Percentiles rank a stretch among this genome's conserved stretches.
Evolutionary conservation across 2,329 filamentous ascomycete genomes (phyloP).

Genomic region (Lecanicillium sp.): DNA sequence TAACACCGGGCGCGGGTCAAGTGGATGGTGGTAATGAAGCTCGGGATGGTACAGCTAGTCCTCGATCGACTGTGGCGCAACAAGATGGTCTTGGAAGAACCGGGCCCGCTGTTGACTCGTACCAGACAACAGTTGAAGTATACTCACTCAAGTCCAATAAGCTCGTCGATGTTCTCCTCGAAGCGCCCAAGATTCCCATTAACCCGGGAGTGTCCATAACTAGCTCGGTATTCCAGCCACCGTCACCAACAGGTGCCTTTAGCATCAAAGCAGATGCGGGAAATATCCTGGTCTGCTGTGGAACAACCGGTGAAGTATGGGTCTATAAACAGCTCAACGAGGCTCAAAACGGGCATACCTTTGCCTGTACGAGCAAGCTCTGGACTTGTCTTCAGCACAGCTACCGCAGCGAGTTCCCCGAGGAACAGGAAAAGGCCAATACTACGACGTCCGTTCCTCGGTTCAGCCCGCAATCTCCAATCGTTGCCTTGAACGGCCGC

Average conservation of each 20-base stretch:
- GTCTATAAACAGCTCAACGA: conserved; percentile 51
- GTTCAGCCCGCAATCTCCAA: conserved; percentile 47
- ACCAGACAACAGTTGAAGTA: conserved; percentile 82
- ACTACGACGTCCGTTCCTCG: conserved; percentile 28
- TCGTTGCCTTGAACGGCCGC: conserved; percentile 60
- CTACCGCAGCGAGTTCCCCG: conserved; percentile 36
- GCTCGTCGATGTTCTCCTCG: conserved; percentile 64
- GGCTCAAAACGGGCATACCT: conserved; percentile 35
- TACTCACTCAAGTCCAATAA: conserved; percentile 75
- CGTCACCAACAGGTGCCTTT: conserved; percentile 63
- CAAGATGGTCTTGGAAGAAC: conserved; percentile 26
- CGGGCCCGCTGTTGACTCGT: conserved; percentile 44
- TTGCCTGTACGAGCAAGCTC: conserved; percentile 72
- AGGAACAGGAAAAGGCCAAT: conserved; percentile 35
- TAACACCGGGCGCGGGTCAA: conserved; percentile 27
- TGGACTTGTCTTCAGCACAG: conserved; percentile 78
- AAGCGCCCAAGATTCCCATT: conserved; percentile 55
- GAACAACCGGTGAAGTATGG: conserved; percentile 79
- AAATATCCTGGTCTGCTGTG: conserved; percentile 68
- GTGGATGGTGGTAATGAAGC: conserved; percentile 24
- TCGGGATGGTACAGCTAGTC: conserved; percentile 33
- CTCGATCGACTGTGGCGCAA: conserved; percentile 30
- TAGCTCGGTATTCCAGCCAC: conserved; percentile 58
- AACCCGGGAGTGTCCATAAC: conserved; percentile 44
- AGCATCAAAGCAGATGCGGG: conserved; percentile 64